Evolutionary conservation across 108 stramenopile species (phyloP).

Genomic region (Nannochloropsis salina): DNA sequence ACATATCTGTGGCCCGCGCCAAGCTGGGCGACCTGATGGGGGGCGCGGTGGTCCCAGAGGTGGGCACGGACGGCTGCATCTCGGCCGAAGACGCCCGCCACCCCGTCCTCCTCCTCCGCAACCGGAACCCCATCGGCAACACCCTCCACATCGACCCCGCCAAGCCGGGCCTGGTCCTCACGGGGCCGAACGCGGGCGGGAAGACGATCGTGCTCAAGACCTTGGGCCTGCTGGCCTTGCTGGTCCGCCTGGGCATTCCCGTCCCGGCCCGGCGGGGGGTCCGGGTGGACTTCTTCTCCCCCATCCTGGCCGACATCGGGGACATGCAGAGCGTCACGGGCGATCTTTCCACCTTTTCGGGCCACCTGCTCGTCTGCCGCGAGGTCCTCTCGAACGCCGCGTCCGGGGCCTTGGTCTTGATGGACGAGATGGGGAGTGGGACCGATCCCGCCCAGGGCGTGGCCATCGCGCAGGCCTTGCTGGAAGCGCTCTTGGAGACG

Average conservation of each 20-base stretch:
- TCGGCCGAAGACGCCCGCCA: slow-evolving; percentile 68
- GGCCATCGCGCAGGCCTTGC: slow-evolving; percentile 82
- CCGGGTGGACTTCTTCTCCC: slow-evolving; percentile 70
- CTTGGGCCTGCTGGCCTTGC: slow-evolving; percentile 73
- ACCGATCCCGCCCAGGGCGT: slow-evolving; percentile 90
- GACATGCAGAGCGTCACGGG: slow-evolving; percentile 82
- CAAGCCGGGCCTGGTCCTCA: slow-evolving; percentile 65
- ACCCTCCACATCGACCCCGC: slow-evolving; percentile 68
- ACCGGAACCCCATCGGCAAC: slow-evolving; percentile 68
- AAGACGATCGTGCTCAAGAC: slow-evolving; percentile 87
- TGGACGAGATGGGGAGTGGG: slow-evolving; percentile 89
- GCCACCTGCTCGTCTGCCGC: slow-evolving; percentile 76
- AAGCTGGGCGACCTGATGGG: slow-evolving; percentile 60
- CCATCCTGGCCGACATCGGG: slow-evolving; percentile 85
- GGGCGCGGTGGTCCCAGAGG: slow-evolving; percentile 48
- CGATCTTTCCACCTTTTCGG: slow-evolving; percentile 87
- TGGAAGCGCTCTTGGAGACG: slow-evolving; percentile 75
- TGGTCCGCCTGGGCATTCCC: slow-evolving; percentile 79
- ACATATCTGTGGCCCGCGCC: slow-evolving; percentile 67
- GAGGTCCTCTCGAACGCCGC: slow-evolving; percentile 39
- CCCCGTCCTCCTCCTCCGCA: slow-evolving; percentile 71
- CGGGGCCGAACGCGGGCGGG: slow-evolving; percentile 83
- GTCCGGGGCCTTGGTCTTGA: slow-evolving; percentile 64
- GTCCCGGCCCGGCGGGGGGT: slow-evolving; percentile 63
- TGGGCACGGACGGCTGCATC: slow-evolving; percentile 71